Evolutionary conservation across 2,329 filamentous ascomycete species (phyloP).

Genomic region (Sporothrix euskadiensis): DNA sequence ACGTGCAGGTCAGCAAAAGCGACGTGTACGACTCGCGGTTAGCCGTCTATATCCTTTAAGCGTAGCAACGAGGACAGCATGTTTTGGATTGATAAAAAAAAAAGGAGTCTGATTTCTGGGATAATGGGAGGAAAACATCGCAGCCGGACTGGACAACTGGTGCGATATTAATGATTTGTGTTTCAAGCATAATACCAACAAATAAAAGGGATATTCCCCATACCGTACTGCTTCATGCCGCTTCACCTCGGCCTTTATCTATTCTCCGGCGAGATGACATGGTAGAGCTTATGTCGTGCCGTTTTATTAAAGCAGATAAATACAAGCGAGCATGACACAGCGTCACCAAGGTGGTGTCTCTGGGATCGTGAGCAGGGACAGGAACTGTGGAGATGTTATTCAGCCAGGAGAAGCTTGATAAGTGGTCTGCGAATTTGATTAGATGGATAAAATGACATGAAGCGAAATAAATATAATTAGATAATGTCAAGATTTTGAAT

Average conservation of each 20-base stretch:
- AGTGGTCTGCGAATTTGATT: background rate
- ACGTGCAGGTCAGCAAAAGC: constrained; percentile 55
- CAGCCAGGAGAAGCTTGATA: background rate
- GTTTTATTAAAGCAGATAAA: background rate
- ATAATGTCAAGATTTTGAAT: background rate
- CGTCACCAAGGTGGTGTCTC: constrained; percentile 10
- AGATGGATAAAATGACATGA: background rate
- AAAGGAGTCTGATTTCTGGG: background rate
- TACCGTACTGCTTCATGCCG: background rate
- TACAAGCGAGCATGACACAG: background rate
- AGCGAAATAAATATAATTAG: background rate
- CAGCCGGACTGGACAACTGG: no score
- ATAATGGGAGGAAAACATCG: background rate
- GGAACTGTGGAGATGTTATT: background rate
- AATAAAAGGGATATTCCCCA: background rate
- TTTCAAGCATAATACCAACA: background rate
- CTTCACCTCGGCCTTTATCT: background rate
- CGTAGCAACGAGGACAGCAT: background rate
- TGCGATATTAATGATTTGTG: background rate
- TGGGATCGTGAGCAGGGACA: background rate
- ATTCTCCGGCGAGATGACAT: background rate
- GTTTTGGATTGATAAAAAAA: background rate
- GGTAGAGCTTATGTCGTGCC: background rate
- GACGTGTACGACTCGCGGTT: constrained; percentile 56
- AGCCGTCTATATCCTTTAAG: constrained; percentile 52